A percentile compares a stretch with the other conserved stretches of the same genome.
Evolutionary conservation across 352 stramenopile genomes (phyloP).

Genomic region (Pythium plurisporium): DNA sequence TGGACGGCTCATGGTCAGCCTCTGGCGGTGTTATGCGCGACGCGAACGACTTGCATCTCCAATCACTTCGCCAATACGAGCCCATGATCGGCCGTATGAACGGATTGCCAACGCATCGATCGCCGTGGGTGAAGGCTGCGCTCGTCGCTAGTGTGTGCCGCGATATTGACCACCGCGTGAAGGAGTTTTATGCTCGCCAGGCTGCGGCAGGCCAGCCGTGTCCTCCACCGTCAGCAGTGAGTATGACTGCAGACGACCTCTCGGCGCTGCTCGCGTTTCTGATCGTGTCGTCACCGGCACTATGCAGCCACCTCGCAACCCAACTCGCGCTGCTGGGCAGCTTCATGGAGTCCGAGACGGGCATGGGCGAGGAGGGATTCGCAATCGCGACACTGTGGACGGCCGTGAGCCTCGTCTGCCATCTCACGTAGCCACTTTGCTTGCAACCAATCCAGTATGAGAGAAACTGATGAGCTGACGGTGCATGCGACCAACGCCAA

Average conservation of each 20-base stretch:
- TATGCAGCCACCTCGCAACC: slow-evolving; percentile 44
- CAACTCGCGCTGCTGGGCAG: slow-evolving; percentile 57
- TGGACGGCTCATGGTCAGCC: slow-evolving; percentile 41
- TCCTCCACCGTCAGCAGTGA: slow-evolving; percentile 22
- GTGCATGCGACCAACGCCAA: no score
- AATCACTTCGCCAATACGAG: slow-evolving; percentile 34
- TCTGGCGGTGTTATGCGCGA: neutral
- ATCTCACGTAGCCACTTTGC: slow-evolving; percentile 23
- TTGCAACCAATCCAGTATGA: no score
- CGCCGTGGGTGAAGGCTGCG: slow-evolving; percentile 49
- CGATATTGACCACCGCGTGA: slow-evolving; percentile 42
- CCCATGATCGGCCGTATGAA: slow-evolving; percentile 41
- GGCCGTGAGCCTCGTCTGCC: slow-evolving; percentile 38
- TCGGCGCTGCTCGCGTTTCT: slow-evolving; percentile 50
- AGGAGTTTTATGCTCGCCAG: slow-evolving; percentile 34
- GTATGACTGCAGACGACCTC: slow-evolving; percentile 48
- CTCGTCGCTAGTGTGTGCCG: slow-evolving; percentile 39
- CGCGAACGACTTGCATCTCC: slow-evolving; percentile 25
- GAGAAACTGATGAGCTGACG: no score
- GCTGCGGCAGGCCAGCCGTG: neutral
- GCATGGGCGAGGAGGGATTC: slow-evolving; percentile 42
- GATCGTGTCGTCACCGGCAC: slow-evolving; percentile 37
- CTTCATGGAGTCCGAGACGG: slow-evolving; percentile 34
- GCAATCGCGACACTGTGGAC: slow-evolving; percentile 45
- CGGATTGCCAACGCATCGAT: slow-evolving; percentile 39